Conservation (phyloP, 208 protist genomes). For the Acanthamoeba sp. region DNA sequence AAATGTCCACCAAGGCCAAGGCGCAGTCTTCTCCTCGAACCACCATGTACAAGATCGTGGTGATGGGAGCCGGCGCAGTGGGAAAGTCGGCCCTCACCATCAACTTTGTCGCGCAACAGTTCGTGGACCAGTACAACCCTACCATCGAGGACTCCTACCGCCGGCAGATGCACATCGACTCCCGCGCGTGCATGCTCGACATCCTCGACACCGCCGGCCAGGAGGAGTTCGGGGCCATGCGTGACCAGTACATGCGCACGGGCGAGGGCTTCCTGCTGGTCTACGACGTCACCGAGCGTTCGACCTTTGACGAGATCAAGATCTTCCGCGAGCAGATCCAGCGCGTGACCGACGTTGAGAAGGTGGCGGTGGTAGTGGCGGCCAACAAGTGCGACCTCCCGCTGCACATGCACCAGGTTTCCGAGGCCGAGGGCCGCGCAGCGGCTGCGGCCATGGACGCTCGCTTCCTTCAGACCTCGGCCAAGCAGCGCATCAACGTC, state of each 20-base stretch:
- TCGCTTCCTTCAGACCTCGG: constrained; percentile 79
- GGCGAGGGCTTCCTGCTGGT: too few species aligned
- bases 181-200: constrained; percentile 85
- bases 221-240: too few species aligned
- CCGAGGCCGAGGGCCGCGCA: constrained; percentile 63
- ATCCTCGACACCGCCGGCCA: too few species aligned
- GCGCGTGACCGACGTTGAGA: constrained; percentile 80
- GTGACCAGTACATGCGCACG: too few species aligned
- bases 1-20: too few species aligned
- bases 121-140: constrained; percentile 15
- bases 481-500: constrained; percentile 78
- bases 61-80: background rate
- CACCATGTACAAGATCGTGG: constrained; percentile 38
- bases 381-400: constrained; percentile 87
- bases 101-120: background rate
- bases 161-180: constrained; percentile 86
- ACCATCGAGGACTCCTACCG: constrained; percentile 78
- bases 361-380: constrained; percentile 86
- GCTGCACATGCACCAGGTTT: constrained; percentile 61
- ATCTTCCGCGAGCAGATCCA: constrained; percentile 81
- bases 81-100: constrained; percentile 33
- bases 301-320: constrained; percentile 79
- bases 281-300: constrained; percentile 65
- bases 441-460: constrained; percentile 73
- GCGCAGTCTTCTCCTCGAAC: background rate